These are phyloP conservation scores for Cutaneotrichosporon spelunceum DNA, from an alignment of 1,284 basidiomycete species.

Conservation along the genomic window DNA sequence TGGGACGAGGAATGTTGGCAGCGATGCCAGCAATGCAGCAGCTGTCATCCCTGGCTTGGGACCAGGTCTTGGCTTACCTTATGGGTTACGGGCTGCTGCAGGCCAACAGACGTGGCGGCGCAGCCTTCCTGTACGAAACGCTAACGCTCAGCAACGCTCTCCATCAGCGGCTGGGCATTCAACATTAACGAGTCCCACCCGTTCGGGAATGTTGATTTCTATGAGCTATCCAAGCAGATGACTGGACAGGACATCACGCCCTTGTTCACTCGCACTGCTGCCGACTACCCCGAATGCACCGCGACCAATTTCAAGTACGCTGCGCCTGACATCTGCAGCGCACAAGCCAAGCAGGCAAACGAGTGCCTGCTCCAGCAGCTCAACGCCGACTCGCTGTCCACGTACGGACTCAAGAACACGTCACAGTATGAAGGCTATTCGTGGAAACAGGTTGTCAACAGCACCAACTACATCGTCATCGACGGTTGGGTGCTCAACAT, in stretches of 20 bases:
- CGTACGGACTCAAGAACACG: slow-evolving; percentile 64
- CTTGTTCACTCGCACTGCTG: slow-evolving; percentile 67
- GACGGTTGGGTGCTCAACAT: slow-evolving; percentile 95
- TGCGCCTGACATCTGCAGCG: slow-evolving; percentile 66
- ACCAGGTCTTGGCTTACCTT: not conserved
- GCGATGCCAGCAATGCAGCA: not conserved
- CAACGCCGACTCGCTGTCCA: slow-evolving; percentile 54
- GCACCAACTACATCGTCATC: slow-evolving; percentile 75
- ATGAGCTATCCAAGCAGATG: slow-evolving; percentile 58
- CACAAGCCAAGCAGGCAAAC: slow-evolving; percentile 34
- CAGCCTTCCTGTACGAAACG: not conserved
- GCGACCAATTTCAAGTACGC: slow-evolving; percentile 64
- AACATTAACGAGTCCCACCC: slow-evolving; percentile 66
- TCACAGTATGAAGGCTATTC: slow-evolving; percentile 72
- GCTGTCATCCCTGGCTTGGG: not conserved
- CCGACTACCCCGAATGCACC: slow-evolving; percentile 64
- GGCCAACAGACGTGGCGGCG: not conserved
- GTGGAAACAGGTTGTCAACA: slow-evolving; percentile 73
- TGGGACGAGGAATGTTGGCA: not conserved
- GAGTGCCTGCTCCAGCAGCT: slow-evolving; percentile 12
- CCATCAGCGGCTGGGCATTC: slow-evolving; percentile 73
- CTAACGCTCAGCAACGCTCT: slow-evolving; percentile 60
- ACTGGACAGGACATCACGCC: slow-evolving; percentile 85
- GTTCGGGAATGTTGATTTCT: slow-evolving; percentile 60
- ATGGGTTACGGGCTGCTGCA: too few relatives aligned